These are phyloP conservation scores for Moricandia arvensis DNA, from an alignment of 345 rosid species.

Conservation along the genomic window DNA sequence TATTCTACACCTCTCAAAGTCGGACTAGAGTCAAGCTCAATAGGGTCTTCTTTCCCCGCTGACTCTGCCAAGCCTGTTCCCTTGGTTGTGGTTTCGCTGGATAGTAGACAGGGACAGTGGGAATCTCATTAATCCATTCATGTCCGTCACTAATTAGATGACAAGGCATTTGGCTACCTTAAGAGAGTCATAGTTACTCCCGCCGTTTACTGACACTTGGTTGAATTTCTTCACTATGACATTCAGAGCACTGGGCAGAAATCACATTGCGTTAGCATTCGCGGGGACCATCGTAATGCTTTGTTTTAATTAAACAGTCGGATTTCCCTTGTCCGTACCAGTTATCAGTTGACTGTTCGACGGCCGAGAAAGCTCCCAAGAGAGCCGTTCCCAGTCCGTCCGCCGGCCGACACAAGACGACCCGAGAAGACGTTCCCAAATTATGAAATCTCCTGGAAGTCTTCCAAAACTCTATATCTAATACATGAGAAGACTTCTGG, in stretches of 20 bases:
- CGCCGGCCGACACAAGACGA: neutral
- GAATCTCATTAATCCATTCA: too few relatives aligned
- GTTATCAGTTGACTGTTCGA: neutral
- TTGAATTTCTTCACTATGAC: too few relatives aligned
- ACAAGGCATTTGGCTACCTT: too few relatives aligned
- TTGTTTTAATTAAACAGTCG: neutral
- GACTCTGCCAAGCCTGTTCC: neutral
- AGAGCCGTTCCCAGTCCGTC: neutral
- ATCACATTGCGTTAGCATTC: too few relatives aligned
- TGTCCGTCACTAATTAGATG: too few relatives aligned
- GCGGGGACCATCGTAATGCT: neutral
- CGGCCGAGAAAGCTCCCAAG: neutral
- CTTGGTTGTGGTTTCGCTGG: neutral
- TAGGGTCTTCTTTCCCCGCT: neutral
- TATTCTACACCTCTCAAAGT: neutral
- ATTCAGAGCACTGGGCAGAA: too few relatives aligned
- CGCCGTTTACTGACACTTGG: too few relatives aligned
- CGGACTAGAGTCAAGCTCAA: neutral
- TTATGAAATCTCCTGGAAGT: too few relatives aligned
- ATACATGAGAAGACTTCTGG: too few relatives aligned
- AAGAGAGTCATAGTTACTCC: too few relatives aligned
- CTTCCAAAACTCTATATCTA: too few relatives aligned
- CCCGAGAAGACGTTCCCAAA: too few relatives aligned
- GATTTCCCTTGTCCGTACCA: neutral
- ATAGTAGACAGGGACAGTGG: neutral